phyloP scores from a whole-genome alignment of 2,329 filamentous ascomycete species.

The Cordyceps tenuipes region DNA sequence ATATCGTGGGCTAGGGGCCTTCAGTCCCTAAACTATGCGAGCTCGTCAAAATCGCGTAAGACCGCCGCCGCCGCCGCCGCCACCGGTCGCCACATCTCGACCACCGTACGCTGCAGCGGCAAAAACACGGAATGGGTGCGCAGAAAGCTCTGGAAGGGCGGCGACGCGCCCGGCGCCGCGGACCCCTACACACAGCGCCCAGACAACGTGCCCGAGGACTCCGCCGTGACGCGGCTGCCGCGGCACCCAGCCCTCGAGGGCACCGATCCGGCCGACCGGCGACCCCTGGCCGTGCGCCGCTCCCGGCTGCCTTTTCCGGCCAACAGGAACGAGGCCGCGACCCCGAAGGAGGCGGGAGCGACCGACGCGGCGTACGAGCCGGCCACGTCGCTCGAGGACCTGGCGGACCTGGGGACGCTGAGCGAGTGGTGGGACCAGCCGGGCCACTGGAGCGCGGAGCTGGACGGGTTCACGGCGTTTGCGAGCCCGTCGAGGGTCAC shows the following conservation, averaged over 20 bases:
- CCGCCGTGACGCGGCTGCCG: slow-evolving; percentile 21
- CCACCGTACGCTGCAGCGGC: slow-evolving; percentile 23
- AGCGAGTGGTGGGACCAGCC: slow-evolving; percentile 45
- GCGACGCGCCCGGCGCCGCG: slow-evolving; percentile 29
- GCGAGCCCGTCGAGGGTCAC: slow-evolving; percentile 29
- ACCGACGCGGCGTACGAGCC: slow-evolving; percentile 36
- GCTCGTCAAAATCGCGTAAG: slow-evolving; percentile 14
- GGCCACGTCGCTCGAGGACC: slow-evolving; percentile 34
- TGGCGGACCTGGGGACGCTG: slow-evolving; percentile 40
- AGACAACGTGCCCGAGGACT: slow-evolving; percentile 18
- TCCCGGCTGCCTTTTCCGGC: slow-evolving; percentile 28
- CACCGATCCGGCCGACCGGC: slow-evolving; percentile 13
- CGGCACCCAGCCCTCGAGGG: slow-evolving; percentile 24
- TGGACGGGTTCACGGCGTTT: slow-evolving; percentile 39
- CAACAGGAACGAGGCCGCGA: slow-evolving; percentile 24
- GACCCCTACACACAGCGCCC: slow-evolving; percentile 30
- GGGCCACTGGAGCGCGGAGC: slow-evolving; percentile 40
- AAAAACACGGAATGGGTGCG: slow-evolving; percentile 32
- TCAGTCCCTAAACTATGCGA: slow-evolving; percentile 22
- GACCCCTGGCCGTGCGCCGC: slow-evolving; percentile 19
- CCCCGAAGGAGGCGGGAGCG: slow-evolving; percentile 24
- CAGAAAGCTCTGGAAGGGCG: slow-evolving; percentile 30
- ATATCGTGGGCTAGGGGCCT: slow-evolving; percentile 31
- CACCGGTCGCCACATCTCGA: slow-evolving; percentile 25
- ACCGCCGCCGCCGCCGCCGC: slow-evolving; percentile 20